phyloP scores from a whole-genome alignment of 495 filamentous ascomycete species.

The Podospora pseudoanserina region DNA sequence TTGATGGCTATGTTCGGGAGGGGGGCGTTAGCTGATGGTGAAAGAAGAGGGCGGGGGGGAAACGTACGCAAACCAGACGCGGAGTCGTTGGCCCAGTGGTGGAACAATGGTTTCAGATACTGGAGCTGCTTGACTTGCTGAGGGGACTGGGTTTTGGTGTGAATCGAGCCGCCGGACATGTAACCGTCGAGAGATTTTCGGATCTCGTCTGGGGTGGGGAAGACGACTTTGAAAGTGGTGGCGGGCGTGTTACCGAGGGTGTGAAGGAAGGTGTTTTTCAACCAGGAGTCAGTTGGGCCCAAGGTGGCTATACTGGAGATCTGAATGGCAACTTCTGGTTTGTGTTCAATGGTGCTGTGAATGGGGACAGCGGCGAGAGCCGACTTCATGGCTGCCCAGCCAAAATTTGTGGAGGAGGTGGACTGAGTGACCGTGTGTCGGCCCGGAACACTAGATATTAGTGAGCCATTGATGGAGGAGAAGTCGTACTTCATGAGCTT shows the following conservation, averaged over 20 bases:
- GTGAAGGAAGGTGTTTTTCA: slow-evolving; percentile 61
- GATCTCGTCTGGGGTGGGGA: slow-evolving; percentile 76
- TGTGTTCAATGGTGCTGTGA: slow-evolving; percentile 8
- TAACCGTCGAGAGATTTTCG: slow-evolving; percentile 79
- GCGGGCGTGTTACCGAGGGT: slow-evolving; percentile 34
- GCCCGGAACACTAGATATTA: slow-evolving; percentile 75
- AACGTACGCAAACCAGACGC: not conserved
- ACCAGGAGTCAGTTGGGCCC: slow-evolving; percentile 70
- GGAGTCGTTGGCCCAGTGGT: slow-evolving; percentile 61
- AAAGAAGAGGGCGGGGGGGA: not conserved
- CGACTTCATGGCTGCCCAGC: slow-evolving; percentile 66
- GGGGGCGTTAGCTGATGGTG: not conserved
- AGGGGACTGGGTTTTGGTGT: slow-evolving; percentile 67
- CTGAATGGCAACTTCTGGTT: slow-evolving; percentile 65
- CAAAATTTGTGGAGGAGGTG: slow-evolving; percentile 56
- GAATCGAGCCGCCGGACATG: slow-evolving; percentile 72
- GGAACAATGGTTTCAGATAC: slow-evolving; percentile 67
- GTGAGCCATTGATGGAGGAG: slow-evolving; percentile 60
- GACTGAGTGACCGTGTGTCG: slow-evolving; percentile 48
- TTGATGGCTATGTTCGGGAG: not conserved
- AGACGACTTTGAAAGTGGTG: slow-evolving; percentile 57
- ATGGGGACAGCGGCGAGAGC: slow-evolving; percentile 54
- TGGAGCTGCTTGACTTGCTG: slow-evolving; percentile 70
- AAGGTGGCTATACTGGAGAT: slow-evolving; percentile 82
- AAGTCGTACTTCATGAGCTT: slow-evolving; percentile 68